Evolutionary conservation across 2,329 filamentous ascomycete genomes (phyloP), one percentile per base, ranked within the genome.

Genomic region (Colletotrichum cereale): DNA sequence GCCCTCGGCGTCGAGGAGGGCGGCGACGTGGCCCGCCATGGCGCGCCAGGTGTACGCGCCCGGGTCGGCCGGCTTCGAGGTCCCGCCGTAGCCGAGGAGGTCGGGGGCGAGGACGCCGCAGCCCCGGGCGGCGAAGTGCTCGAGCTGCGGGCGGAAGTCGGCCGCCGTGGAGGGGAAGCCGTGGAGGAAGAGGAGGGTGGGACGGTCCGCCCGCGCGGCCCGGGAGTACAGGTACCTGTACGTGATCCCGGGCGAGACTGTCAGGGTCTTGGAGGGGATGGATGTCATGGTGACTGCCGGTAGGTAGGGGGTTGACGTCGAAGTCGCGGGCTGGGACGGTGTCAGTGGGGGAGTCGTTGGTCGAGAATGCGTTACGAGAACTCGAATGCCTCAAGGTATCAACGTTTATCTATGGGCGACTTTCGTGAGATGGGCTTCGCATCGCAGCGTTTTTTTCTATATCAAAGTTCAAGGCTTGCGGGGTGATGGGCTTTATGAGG

Each of bases 11-110:
- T 93, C 93, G 66, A 97, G 89, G 24, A 88, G 92, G 58, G 94
- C 94, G 47, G 91, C 89, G 67, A 97, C 82, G 66, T 97, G 85
- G 2, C 93, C 92, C 74, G 93, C 86, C 94, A 97, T 97, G 80
- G 93, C 93, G 84, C 92, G 93, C 79, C 93, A 91, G 57, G 91
- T 89, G 80, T 96, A 93, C 26, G 89, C 87, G 76, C 93, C 92
- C 73, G 89, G 90, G 31, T 90, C 87, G 63, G 95, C 95, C 77
- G 96, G 93, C 65, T 93, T 87, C 8, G 94, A 94, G 0, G 93
- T 94, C 8, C 97, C 88, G 21, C 95, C 90, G 1, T 95, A 98
- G 78, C 93, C 92, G 76, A 98, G 21, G 0, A 85, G 76, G 70
- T 87, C 85, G 0, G 80, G 80, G 0, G 78, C 84, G 0, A 87